Evolutionary conservation across 108 stramenopile genomes (phyloP), one percentile per base, ranked within the genome.

Genomic region (Cyclotella cryptica): DNA sequence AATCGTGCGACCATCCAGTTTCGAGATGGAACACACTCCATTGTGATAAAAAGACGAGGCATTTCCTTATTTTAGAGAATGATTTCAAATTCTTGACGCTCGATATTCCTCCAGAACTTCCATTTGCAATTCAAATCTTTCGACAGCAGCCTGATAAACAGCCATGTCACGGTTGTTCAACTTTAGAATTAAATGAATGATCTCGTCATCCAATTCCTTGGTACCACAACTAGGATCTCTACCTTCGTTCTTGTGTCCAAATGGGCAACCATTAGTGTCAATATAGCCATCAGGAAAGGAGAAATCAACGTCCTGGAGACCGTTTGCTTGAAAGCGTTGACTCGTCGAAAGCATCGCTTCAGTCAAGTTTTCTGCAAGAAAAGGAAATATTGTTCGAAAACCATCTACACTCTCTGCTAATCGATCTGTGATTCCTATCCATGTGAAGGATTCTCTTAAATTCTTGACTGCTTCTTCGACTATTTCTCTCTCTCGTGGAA

Each of bases 381-480:
- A 94, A 12, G 93, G 93, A 79, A 94, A 92, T 19, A 87, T 74
- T 47, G 52, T 42, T 9, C 90, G 79, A 11, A 90, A 61, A 30
- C 87, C 80, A 11, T 82, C 64, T 13, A 78, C 66, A 29, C 88
- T 88, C 6, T 79, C 73, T 0, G 71, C 44, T 44, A 94, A 49
- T 24, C 86, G 65, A 69, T 90, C 89, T 17, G 90, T 94, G 29
- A 94, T 40, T 15, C 93, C 93, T 64, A 94, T 85, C 62, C 90
- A 76, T 0, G 91, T 90, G 65, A 94, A 87, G 39, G 81, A 78
- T 45, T 77, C 57, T 55, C 83, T 64, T 63, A 94, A 73, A 75
- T 90, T 90, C 21, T 83, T 49, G 59, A 92, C 74, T 12, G 93
- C 93, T 74, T 94, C 88, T 22, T 80, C 57, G 0, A 89, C 64